Evolutionary conservation across 106 monocot species (phyloP).

Genomic region (Alisma plantagoaquatica): DNA sequence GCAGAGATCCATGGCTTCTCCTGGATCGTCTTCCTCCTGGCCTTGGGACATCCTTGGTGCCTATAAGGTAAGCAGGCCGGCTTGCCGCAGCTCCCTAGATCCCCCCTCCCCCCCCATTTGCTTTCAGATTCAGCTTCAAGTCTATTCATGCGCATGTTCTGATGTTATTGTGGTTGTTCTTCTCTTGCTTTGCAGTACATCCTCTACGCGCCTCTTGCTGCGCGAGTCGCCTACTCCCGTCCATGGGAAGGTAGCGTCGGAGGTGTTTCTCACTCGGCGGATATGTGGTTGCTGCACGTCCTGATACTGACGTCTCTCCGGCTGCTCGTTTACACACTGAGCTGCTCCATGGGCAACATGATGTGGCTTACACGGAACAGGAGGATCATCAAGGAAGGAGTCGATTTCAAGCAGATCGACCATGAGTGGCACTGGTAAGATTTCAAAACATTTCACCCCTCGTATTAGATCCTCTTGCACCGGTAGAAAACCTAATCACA

Average conservation of each 20-base stretch:
- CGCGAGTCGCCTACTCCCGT: conserved; percentile 36
- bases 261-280: no score
- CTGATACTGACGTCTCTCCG: conserved; percentile 46
- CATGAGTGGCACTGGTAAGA: conserved; percentile 78
- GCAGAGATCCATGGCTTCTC: no score
- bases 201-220: conserved; percentile 63
- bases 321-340: conserved; percentile 24
- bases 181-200: conserved; percentile 48
- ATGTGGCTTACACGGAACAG: conserved; percentile 51
- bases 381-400: conserved; percentile 40
- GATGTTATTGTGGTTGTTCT: neutral
- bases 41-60: conserved; percentile 26
- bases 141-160: neutral
- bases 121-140: neutral
- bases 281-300: conserved; percentile 42
- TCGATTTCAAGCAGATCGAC: conserved; percentile 68
- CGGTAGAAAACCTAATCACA: neutral
- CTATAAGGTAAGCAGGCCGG: conserved; percentile 33
- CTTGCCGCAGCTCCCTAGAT: neutral
- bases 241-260: conserved; percentile 25
- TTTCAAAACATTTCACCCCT: no score
- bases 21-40: no score
- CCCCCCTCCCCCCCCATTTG: neutral
- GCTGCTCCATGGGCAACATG: conserved; percentile 49
- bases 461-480: neutral